Percentiles rank a stretch among this genome's conserved stretches.
These are phyloP conservation scores for Leishmania lainsoni DNA, from an alignment of 208 protist genomes.

Conservation along the genomic window DNA sequence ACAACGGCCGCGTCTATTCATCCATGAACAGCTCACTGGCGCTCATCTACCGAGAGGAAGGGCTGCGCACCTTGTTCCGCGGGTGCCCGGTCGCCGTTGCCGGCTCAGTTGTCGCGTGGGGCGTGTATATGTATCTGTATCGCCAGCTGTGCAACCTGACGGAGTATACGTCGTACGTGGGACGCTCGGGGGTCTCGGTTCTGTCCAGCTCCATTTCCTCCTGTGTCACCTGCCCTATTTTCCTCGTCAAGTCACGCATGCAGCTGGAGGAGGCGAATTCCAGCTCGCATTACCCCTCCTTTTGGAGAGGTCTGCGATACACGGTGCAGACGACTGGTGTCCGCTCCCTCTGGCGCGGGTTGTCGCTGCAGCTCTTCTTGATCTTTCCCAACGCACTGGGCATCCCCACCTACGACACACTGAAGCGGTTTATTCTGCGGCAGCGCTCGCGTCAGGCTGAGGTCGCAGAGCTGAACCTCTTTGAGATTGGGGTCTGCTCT, in stretches of 20 bases:
- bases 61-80: constrained; percentile 50
- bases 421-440: constrained; percentile 64
- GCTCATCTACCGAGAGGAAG: constrained; percentile 50
- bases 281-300: constrained; percentile 61
- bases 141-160: constrained; percentile 58
- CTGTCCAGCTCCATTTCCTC: constrained; percentile 49
- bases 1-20: constrained; percentile 60
- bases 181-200: constrained; percentile 48
- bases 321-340: constrained; percentile 57
- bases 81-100: constrained; percentile 50
- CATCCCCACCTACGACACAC: constrained; percentile 81
- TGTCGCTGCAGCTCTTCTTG: constrained; percentile 73
- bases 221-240: constrained; percentile 57
- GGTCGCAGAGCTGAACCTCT: constrained; percentile 48
- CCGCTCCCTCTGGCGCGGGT: constrained; percentile 83
- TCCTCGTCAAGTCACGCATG: constrained; percentile 83
- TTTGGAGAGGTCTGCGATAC: constrained; percentile 54
- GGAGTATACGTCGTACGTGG: constrained; percentile 46
- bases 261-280: constrained; percentile 69
- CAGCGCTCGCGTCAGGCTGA: constrained; percentile 32
- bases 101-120: constrained; percentile 56
- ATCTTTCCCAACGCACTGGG: constrained; percentile 77
- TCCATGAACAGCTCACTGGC: constrained; percentile 41
- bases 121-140: constrained; percentile 77
- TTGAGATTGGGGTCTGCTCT: constrained; percentile 80